Evolutionary conservation across 345 rosid species (phyloP), one percentile per base, ranked within the genome.

Genomic region (Kernera saxatilis): DNA sequence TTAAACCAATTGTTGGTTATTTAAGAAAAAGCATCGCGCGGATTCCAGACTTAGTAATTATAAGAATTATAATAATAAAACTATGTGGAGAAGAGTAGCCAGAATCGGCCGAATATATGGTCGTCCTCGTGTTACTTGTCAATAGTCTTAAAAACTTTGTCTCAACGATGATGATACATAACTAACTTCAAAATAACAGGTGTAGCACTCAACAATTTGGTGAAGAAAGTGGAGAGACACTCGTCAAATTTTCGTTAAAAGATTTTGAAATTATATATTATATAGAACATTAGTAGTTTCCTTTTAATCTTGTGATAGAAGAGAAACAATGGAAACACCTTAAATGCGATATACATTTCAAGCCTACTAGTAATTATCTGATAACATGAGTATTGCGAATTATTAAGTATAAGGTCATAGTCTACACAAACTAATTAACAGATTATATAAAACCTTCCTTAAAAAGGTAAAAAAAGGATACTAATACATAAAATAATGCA

Each of bases 211-310:
- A 11, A 22, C 44, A 45, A 62, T 51, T 51, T 71, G 69, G 53
- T 40, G 54, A 51, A 71, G 75, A 61, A 3, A 62, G 62, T 51
- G 60, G 62, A 51, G 69, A 71, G 36, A 71, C 75, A 71, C 75
- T 15, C 51, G 69, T 71, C 69, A 27, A 51, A 39, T 15, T 50
- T 61, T 29, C 14, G 10, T 60, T 19, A 8, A 37, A 58, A 19
- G 1, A 0, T 13, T 35, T 58, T 13, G 17, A 17, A 5, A 15
- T 26, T 26, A 30, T 27, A 53, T 29, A 5, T 29, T 32, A 7
- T 23, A 19, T 30, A 54, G 13, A 43, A 54, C 6, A 13, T 14
- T 6, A 10, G 3, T 15, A 29, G n/a, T 30, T 43, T 41, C 13
- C 6, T 7, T 43, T 18, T 44, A 1, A 44, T 67, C 21, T 52